Conservation (phyloP, 139 green algal species). For the Coelastrella sp. region DNA sequence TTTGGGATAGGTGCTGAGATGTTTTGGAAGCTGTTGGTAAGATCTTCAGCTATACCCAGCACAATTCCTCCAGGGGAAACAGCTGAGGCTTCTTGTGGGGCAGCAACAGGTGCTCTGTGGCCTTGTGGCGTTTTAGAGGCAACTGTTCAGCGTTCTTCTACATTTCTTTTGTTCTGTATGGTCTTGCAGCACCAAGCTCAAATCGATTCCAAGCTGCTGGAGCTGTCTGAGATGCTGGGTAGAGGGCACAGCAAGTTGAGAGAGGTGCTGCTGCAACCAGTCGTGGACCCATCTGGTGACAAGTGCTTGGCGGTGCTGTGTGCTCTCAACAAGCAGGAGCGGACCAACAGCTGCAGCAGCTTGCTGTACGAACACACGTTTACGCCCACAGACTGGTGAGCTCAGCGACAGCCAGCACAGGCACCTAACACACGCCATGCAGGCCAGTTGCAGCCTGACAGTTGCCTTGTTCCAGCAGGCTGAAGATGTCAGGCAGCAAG, state of each 20-base stretch:
- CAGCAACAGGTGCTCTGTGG: too few species aligned
- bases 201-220: background rate
- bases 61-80: too few species aligned
- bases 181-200: background rate
- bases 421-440: too few species aligned
- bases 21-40: too few species aligned
- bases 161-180: background rate
- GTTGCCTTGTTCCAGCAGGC: too few species aligned
- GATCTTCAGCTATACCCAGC: too few species aligned
- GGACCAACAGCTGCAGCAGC: constrained; percentile 36
- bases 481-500: too few species aligned
- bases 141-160: too few species aligned
- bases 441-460: too few species aligned
- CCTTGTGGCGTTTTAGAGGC: too few species aligned
- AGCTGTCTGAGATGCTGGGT: background rate
- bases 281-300: constrained; percentile 31
- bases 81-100: too few species aligned
- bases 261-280: constrained; percentile 38
- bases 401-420: background rate
- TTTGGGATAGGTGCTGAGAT: too few species aligned
- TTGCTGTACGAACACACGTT: constrained; percentile 61
- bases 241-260: background rate
- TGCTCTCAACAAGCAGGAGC: constrained; percentile 59
- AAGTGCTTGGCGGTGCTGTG: constrained; percentile 54
- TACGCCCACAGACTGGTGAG: constrained; percentile 48